Evolutionary conservation across 768 basidiomycete genomes (phyloP).

Genomic region (Termitomyces sp.): DNA sequence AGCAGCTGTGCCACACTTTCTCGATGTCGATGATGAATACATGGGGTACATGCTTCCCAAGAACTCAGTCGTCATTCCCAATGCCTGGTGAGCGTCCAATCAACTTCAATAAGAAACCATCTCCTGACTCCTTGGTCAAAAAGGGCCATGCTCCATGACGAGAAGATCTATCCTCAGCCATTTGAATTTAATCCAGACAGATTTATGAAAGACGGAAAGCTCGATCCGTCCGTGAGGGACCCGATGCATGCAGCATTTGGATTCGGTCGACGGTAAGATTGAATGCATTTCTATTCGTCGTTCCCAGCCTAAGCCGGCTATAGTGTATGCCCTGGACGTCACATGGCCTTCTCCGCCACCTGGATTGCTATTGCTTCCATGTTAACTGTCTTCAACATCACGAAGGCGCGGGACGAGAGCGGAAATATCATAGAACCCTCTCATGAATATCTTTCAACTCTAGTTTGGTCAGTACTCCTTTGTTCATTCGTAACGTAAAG

Average conservation of each 20-base stretch:
- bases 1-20: conserved; percentile 25
- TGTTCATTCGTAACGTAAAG: no score
- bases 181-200: conserved; percentile 29
- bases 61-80: conserved; percentile 22
- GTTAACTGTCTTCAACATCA: conserved; percentile 24
- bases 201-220: conserved; percentile 23
- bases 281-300: no score
- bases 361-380: conserved; percentile 26
- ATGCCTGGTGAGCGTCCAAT: conserved; percentile 20
- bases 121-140: not conserved
- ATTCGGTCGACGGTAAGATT: conserved; percentile 15
- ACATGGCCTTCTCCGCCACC: conserved; percentile 24
- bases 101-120: not conserved
- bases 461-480: conserved; percentile 5
- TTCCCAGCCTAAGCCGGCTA: not conserved
- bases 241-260: conserved; percentile 10
- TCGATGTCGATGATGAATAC: conserved; percentile 26
- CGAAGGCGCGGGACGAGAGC: conserved; percentile 10
- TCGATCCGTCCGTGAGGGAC: conserved; percentile 13
- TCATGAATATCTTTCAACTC: conserved; percentile 3
- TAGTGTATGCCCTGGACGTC: conserved; percentile 26
- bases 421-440: conserved; percentile 13
- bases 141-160: conserved; percentile 31
- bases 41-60: conserved; percentile 29
- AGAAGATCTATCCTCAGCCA: conserved; percentile 25